Evolutionary conservation across 225 moss, liverwort and hornwort genomes (phyloP), one percentile per base, ranked within the genome.

Genomic region (Polytrichum commune): DNA sequence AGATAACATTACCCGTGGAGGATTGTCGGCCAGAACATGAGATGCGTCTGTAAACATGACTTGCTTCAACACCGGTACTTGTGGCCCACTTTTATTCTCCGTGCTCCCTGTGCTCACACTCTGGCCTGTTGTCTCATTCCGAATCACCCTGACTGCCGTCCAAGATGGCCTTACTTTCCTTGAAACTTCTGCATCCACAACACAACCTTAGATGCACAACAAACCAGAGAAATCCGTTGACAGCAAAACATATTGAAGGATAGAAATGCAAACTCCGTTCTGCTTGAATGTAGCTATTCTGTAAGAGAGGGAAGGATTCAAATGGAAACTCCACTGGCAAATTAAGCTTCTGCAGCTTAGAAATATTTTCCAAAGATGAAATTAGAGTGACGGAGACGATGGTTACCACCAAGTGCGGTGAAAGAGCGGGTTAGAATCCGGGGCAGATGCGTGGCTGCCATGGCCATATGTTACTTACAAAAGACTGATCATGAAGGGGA

Each of bases 41-140:
- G 89, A 86, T 18, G 76, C 77, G 30, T 89, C 89, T 60, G 19
- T 81, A 38, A 89, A 89, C 89, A 89, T 89, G 66, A 54, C 80
- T 77, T 75, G 66, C 67, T 64, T 79, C 71, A 25, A 65, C 20
- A 61, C 33, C 32, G n/a, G 29, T n/a, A 60, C 69, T 63, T 57
- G 63, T 55, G 20, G 19, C 28, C 46, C 38, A 10, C 76, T 35
- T 0, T 27, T 27, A n/a, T 67, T 26, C 61, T 71, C 79, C 56
- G 5, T 24, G 16, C 27, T 27, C 62, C 5, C 62, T 10, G 55
- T 72, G 78, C 78, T 82, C 74, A 63, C 70, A 54, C 69, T 81
- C 69, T 74, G 72, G 63, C 74, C 29, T 73, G 68, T 69, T 70
- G 57, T 71, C 19, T 74, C 29, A 20, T 57, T 67, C 46, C 77